Evolutionary conservation across 1,139 yeast species (phyloP), one percentile per base, ranked within the genome.

Genomic region (Saccharomycopsis phalli): DNA sequence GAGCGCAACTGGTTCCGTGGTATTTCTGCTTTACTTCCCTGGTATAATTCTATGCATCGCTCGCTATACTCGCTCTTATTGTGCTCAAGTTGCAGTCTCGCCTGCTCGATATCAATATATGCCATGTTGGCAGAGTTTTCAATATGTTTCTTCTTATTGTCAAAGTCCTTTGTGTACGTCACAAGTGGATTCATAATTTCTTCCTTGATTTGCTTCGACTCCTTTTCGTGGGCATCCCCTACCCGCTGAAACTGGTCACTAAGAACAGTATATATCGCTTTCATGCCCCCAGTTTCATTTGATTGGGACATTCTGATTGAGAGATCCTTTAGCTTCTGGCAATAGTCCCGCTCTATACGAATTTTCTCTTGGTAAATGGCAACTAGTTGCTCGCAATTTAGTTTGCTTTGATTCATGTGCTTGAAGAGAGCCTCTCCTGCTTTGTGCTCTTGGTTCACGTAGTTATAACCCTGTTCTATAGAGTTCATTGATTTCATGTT

Each of bases 321-420:
- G 19, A 86, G 61, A 21, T 65, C 60, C 31, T 62, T 66, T 48
- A 81, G 56, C 47, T 66, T 68, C 47, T 72, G 69, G 36, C 76
- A 63, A 53, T 82, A 82, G 17, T 86, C 95, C 47, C 76, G 81
- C 52, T 86, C 95, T 31, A 86, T 69, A 6, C 69, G 63, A 2
- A 72, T 63, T 35, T 79, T 56, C 44, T 69, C 75, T 40, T 58
- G 64, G 53, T 65, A 68, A 47, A 63, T 69, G 1, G 49, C 40
- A 32, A 58, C 55, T 13, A 71, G 48, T n/a, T 41, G 41, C 31
- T 69, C 72, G 45, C 68, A 60, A 2, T 72, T 66, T 32, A 58
- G 64, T 32, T 65, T 65, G n/a, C 74, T 68, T 41, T 70, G 67
- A 50, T 66, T 66, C 60, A 74, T 65, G 45, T 72, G 66, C 45